Conservation (phyloP, 768 basidiomycete species). For the Tylopilus cervinicoccineus region DNA sequence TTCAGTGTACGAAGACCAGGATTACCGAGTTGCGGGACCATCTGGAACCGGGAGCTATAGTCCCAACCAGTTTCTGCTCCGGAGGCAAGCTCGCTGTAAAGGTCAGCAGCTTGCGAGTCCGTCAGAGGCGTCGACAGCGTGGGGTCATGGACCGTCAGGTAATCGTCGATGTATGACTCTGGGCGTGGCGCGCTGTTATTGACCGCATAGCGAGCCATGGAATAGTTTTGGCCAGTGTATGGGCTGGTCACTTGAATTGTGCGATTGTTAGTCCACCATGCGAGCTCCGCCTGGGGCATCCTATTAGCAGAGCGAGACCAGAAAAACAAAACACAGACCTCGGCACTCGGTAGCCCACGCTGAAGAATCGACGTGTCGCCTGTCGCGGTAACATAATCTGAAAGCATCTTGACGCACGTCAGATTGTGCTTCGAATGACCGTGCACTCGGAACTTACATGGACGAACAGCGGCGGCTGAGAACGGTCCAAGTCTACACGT, state of each 20-base stretch:
- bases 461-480: slow-evolving; percentile 90
- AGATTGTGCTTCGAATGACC: background rate
- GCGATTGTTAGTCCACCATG: slow-evolving; percentile 80
- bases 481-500: slow-evolving; percentile 75
- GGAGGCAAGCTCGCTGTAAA: slow-evolving; percentile 87
- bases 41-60: slow-evolving; percentile 43
- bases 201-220: slow-evolving; percentile 71
- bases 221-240: slow-evolving; percentile 60
- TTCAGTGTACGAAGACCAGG: slow-evolving; percentile 68
- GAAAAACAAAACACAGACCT: slow-evolving; percentile 40
- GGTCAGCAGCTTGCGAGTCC: slow-evolving; percentile 49
- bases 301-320: background rate
- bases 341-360: slow-evolving; percentile 81
- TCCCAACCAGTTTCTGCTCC: slow-evolving; percentile 76
- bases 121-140: slow-evolving; percentile 51
- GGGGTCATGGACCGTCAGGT: slow-evolving; percentile 69
- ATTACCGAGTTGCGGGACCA: slow-evolving; percentile 34
- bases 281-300: slow-evolving; percentile 59
- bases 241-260: slow-evolving; percentile 65
- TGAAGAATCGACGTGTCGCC: slow-evolving; percentile 71
- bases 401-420: slow-evolving; percentile 62
- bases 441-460: slow-evolving; percentile 42
- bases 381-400: slow-evolving; percentile 71
- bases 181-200: slow-evolving; percentile 85
- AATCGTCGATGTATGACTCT: slow-evolving; percentile 82